A percentile compares a stretch with the other conserved stretches of the same genome.
Conservation (phyloP, 306 rosid species). For the Rosa rugosa region DNA sequence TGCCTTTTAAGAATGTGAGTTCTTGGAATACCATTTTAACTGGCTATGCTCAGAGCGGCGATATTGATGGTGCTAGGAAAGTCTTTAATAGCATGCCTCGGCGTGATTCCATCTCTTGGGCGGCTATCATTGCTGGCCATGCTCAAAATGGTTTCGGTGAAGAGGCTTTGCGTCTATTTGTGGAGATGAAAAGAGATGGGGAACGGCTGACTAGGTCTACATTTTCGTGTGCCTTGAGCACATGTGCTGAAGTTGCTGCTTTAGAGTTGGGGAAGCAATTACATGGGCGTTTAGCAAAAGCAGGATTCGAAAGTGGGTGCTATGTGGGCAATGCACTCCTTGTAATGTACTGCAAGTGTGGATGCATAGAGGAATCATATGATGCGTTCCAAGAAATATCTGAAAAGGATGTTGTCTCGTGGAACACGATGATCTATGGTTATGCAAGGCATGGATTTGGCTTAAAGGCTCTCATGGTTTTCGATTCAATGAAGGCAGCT, state of each 20-base stretch:
- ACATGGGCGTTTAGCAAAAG: conserved; percentile 63
- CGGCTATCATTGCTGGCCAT: conserved; percentile 74
- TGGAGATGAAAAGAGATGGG: conserved; percentile 65
- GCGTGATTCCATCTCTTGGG: conserved; percentile 85
- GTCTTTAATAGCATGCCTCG: conserved; percentile 71
- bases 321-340: conserved; percentile 88
- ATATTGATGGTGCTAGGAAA: conserved; percentile 55
- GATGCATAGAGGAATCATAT: conserved; percentile 70
- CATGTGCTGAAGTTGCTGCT: conserved; percentile 83
- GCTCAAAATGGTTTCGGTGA: conserved; percentile 74
- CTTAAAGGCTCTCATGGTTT: conserved; percentile 54
- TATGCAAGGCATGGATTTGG: conserved; percentile 93
- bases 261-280: conserved; percentile 82
- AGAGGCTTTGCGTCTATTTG: conserved; percentile 70
- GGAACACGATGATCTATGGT: conserved; percentile 80
- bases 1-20: conserved; percentile 67
- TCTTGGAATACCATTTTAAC: conserved; percentile 87
- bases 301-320: conserved; percentile 68
- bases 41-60: conserved; percentile 66
- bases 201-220: conserved; percentile 59
- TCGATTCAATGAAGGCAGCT: conserved; percentile 59
- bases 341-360: conserved; percentile 82
- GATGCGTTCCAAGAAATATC: conserved; percentile 60
- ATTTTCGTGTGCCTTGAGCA: conserved; percentile 70
- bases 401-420: conserved; percentile 76